These are phyloP conservation scores for Petunia axillaris DNA, from an alignment of 257 asterid species.

Conservation along the genomic window DNA sequence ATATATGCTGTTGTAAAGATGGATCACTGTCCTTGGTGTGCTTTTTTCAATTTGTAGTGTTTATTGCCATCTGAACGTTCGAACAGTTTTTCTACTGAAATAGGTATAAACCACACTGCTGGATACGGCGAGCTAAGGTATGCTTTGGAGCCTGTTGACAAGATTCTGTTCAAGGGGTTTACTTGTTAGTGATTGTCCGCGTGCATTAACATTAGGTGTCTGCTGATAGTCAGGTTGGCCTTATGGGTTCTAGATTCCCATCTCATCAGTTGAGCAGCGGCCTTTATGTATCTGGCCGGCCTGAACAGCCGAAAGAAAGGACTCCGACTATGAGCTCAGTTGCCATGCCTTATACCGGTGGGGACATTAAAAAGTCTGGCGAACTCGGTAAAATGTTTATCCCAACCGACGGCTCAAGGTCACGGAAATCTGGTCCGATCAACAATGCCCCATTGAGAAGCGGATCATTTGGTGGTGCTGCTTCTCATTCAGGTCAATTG, in stretches of 20 bases:
- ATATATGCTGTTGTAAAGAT: not conserved
- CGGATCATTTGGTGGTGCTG: constrained; percentile 68
- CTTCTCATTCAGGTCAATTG: constrained; percentile 73
- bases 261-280: constrained; percentile 94
- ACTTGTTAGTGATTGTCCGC: not conserved
- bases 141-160: not conserved
- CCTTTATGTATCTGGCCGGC: constrained; percentile 86
- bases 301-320: constrained; percentile 89
- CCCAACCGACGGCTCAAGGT: constrained; percentile 73
- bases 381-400: constrained; percentile 95
- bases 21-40: not conserved
- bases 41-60: not conserved
- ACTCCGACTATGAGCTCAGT: constrained; percentile 76
- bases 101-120: not conserved
- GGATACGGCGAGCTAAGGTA: not conserved
- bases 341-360: constrained; percentile 94
- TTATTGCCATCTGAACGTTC: not conserved
- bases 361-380: constrained; percentile 90
- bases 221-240: constrained; percentile 4
- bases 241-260: constrained; percentile 91
- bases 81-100: not conserved
- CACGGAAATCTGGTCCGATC: constrained; percentile 87
- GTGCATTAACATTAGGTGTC: constrained; percentile 11
- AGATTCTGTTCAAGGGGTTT: not conserved
- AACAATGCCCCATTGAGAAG: constrained; percentile 60